phyloP scores from a whole-genome alignment of 139 green algal genomes.

The Auxenochlorella pyrenoidosa region DNA sequence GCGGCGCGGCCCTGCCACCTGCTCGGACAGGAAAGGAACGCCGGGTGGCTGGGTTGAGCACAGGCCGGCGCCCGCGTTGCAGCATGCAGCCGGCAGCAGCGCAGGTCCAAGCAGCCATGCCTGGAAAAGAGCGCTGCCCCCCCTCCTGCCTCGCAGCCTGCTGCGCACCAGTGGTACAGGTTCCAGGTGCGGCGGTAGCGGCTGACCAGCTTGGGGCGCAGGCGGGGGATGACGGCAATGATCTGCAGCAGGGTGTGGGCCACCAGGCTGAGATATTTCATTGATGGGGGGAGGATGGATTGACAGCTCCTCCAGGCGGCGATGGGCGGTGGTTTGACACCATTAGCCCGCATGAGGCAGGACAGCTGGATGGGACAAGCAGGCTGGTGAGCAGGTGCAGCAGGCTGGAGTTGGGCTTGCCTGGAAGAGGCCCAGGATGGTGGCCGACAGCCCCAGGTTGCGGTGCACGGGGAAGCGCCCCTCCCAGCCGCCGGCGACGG shows the following conservation, averaged over 20 bases:
- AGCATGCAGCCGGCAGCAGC: too few species aligned
- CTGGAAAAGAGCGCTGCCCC: too few species aligned
- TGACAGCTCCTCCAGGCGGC: neutral
- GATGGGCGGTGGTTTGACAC: too few species aligned
- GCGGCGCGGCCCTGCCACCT: slow-evolving; percentile 21
- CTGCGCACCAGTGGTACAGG: neutral
- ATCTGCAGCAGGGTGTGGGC: too few species aligned
- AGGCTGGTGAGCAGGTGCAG: too few species aligned
- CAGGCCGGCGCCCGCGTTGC: too few species aligned
- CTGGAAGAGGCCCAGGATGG: slow-evolving; percentile 45
- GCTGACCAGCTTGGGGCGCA: neutral
- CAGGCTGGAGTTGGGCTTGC: neutral
- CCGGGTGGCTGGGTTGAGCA: too few species aligned
- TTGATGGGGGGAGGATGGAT: neutral
- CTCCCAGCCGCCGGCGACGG: slow-evolving; percentile 1
- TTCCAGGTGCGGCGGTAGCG: neutral
- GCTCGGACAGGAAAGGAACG: neutral
- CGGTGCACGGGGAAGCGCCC: slow-evolving; percentile 14
- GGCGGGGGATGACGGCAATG: too few species aligned
- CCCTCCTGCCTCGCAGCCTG: too few species aligned
- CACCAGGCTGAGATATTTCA: too few species aligned
- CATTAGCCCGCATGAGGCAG: neutral
- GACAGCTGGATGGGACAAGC: neutral
- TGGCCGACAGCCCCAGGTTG: slow-evolving; percentile 43
- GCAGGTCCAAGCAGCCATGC: too few species aligned